Conservation (phyloP, 805 yeast genomes). For the Isabelozyma heimii region DNA sequence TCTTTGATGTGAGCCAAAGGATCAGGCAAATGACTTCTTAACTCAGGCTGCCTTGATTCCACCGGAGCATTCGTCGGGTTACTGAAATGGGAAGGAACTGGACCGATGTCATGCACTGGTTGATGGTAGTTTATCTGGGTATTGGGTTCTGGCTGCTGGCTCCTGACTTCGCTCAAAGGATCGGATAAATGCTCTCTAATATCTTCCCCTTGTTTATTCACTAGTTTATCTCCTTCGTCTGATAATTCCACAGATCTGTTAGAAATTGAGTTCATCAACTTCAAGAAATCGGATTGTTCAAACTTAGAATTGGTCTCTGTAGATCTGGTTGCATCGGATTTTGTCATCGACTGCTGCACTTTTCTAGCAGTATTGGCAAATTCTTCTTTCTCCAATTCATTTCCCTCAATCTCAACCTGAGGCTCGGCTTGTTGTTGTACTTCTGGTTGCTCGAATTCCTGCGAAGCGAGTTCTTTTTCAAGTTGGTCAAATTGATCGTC, state of each 20-base stretch:
- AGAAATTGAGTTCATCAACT: conserved; percentile 38
- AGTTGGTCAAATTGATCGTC: conserved; percentile 32
- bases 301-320: conserved; percentile 27
- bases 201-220: conserved; percentile 31
- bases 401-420: neutral
- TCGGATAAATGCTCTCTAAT: conserved; percentile 23
- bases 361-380: conserved; percentile 40
- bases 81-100: neutral
- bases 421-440: conserved; percentile 2
- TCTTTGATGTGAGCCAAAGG: conserved; percentile 43
- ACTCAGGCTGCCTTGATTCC: neutral
- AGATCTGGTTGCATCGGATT: conserved; percentile 8
- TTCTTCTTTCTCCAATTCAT: conserved; percentile 26
- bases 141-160: neutral
- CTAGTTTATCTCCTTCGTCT: conserved; percentile 36
- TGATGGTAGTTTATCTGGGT: conserved; percentile 6
- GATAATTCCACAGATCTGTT: conserved; percentile 33
- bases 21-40: conserved; percentile 33
- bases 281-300: conserved; percentile 33
- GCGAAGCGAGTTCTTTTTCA: conserved; percentile 23
- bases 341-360: conserved; percentile 27
- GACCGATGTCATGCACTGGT: conserved; percentile 9
- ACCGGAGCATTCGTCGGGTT: neutral
- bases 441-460: conserved; percentile 7
- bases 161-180: conserved; percentile 9